phyloP scores from a whole-genome alignment of 768 basidiomycete species.

The Lyophyllum decastes region DNA sequence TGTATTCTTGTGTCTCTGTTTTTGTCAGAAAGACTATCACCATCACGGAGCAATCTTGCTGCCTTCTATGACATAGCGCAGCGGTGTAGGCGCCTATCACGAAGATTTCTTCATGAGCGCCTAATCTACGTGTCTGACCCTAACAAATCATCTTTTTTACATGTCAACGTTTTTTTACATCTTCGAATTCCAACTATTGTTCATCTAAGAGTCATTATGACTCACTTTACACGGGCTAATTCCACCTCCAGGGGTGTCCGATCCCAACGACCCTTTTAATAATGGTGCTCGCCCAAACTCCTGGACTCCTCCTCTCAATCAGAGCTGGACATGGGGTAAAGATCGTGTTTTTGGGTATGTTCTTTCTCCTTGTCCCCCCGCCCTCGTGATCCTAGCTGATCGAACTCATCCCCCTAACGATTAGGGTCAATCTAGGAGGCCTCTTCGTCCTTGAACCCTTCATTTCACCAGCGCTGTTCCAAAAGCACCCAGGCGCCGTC shows the following conservation, averaged over 20 bases:
- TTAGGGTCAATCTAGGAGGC: slow-evolving; percentile 77
- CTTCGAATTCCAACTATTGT: neutral
- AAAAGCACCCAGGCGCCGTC: slow-evolving; percentile 59
- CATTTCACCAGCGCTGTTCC: slow-evolving; percentile 68
- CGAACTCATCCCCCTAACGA: slow-evolving; percentile 6
- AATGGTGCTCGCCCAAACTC: slow-evolving; percentile 73
- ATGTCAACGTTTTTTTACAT: neutral
- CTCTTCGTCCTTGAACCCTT: slow-evolving; percentile 75
- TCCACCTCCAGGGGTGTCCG: slow-evolving; percentile 51
- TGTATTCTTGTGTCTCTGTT: neutral
- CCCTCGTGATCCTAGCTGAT: slow-evolving; percentile 13
- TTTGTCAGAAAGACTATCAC: slow-evolving; percentile 1
- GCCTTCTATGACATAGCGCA: neutral
- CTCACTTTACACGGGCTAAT: neutral
- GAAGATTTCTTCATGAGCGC: slow-evolving; percentile 3
- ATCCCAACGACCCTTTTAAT: slow-evolving; percentile 75
- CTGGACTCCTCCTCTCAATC: slow-evolving; percentile 80
- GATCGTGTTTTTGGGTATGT: slow-evolving; percentile 65
- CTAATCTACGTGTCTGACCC: neutral
- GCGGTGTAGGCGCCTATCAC: slow-evolving; percentile 3
- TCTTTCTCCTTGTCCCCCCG: neutral
- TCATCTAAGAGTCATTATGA: neutral
- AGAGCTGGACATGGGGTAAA: slow-evolving; percentile 68
- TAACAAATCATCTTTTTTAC: neutral
- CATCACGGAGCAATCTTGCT: neutral